These are phyloP conservation scores for Camillea tinctor DNA, from an alignment of 2,329 filamentous ascomycete genomes.

Conservation along the genomic window DNA sequence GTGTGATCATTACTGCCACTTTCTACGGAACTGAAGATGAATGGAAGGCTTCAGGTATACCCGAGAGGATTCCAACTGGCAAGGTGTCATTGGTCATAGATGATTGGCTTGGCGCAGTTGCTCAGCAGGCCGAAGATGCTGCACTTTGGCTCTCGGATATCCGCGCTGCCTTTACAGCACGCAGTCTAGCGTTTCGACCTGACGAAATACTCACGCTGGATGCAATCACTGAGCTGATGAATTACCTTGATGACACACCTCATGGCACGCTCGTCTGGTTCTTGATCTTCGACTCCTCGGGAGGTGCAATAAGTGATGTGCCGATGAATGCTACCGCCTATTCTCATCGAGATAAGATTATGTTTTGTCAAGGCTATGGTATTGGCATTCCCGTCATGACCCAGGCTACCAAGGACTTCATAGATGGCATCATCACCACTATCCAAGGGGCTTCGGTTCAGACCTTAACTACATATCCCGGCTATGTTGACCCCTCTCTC, in stretches of 20 bases:
- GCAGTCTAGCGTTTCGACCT: slow-evolving; percentile 53
- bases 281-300: slow-evolving; percentile 61
- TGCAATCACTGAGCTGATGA: slow-evolving; percentile 49
- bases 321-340: slow-evolving; percentile 58
- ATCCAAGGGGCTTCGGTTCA: slow-evolving; percentile 39
- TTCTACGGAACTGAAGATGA: slow-evolving; percentile 61
- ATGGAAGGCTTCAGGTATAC: slow-evolving; percentile 51
- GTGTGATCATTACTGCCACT: slow-evolving; percentile 56
- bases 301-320: slow-evolving; percentile 58
- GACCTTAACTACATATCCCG: slow-evolving; percentile 56
- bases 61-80: slow-evolving; percentile 44
- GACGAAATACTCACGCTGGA: slow-evolving; percentile 47
- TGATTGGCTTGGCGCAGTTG: slow-evolving; percentile 62
- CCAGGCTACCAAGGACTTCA: slow-evolving; percentile 47
- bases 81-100: slow-evolving; percentile 47
- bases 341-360: slow-evolving; percentile 61
- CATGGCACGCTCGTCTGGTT: slow-evolving; percentile 58
- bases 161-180: slow-evolving; percentile 54
- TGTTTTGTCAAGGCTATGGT: slow-evolving; percentile 63
- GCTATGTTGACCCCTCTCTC: slow-evolving; percentile 58
- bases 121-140: slow-evolving; percentile 49
- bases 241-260: slow-evolving; percentile 48
- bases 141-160: slow-evolving; percentile 47
- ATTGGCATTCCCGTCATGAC: slow-evolving; percentile 48
- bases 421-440: slow-evolving; percentile 49